Percentiles rank a stretch among this genome's conserved stretches.
Conservation (phyloP, 83 land plant genomes). For the Thuja plicata region DNA sequence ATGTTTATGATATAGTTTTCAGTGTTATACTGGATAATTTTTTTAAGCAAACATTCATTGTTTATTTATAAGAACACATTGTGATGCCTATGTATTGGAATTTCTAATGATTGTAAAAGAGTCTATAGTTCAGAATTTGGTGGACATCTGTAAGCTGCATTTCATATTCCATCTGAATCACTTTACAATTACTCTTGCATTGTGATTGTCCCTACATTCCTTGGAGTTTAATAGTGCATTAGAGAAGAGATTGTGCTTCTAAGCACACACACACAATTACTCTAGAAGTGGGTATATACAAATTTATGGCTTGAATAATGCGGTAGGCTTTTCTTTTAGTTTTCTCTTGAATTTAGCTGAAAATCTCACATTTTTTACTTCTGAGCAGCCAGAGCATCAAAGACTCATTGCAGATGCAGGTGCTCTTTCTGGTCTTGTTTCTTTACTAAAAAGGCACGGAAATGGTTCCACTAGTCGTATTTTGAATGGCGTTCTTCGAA, state of each 20-base stretch:
- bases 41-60: background rate
- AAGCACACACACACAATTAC: background rate
- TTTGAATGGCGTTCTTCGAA: conserved; percentile 80
- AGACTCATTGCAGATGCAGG: conserved; percentile 97
- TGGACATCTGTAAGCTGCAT: background rate
- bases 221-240: background rate
- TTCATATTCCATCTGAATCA: background rate
- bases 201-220: background rate
- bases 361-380: background rate
- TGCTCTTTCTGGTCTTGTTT: conserved; percentile 79
- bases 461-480: conserved; percentile 42
- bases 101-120: background rate
- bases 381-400: conserved; percentile 92
- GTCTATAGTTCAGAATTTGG: background rate
- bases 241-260: background rate
- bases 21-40: background rate
- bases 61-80: background rate
- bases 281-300: background rate
- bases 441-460: conserved; percentile 60
- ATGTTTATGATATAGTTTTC: background rate
- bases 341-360: background rate
- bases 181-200: background rate
- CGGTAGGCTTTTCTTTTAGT: background rate
- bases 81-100: background rate
- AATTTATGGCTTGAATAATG: background rate